Percentiles rank a stretch among this genome's conserved stretches.
Conservation (phyloP, 108 stramenopile species). For the Skeletonema marinoi region DNA sequence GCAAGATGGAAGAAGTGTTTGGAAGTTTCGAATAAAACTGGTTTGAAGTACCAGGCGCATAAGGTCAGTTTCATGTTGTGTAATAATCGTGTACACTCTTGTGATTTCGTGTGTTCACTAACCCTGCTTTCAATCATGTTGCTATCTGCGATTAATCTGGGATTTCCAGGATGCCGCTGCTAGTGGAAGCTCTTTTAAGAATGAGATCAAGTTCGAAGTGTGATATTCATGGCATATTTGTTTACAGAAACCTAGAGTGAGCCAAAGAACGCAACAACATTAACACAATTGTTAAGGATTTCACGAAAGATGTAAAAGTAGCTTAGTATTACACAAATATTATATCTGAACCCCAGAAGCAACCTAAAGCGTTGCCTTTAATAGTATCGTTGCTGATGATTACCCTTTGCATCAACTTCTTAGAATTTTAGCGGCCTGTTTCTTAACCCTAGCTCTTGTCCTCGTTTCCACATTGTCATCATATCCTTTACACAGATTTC, state of each 20-base stretch:
- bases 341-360: background rate
- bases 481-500: slow-evolving; percentile 60
- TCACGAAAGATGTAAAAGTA: background rate
- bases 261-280: background rate
- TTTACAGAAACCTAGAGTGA: background rate
- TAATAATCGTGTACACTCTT: background rate
- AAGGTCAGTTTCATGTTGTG: slow-evolving; percentile 30
- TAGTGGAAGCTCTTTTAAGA: slow-evolving; percentile 79
- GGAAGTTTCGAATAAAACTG: slow-evolving; percentile 73
- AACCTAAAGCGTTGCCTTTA: background rate
- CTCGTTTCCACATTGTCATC: slow-evolving; percentile 53
- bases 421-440: slow-evolving; percentile 46
- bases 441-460: slow-evolving; percentile 38
- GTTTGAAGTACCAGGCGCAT: slow-evolving; percentile 86
- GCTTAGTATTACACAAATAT: slow-evolving; percentile 5
- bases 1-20: slow-evolving; percentile 85
- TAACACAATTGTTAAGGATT: background rate
- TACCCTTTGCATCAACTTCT: background rate
- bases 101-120: background rate
- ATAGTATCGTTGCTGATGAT: background rate
- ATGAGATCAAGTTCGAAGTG: slow-evolving; percentile 77
- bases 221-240: slow-evolving; percentile 10
- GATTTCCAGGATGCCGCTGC: slow-evolving; percentile 51
- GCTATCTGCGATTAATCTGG: background rate
- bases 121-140: background rate